Conservation (phyloP, 2,329 filamentous ascomycete genomes). For the Venturia asperata region DNA sequence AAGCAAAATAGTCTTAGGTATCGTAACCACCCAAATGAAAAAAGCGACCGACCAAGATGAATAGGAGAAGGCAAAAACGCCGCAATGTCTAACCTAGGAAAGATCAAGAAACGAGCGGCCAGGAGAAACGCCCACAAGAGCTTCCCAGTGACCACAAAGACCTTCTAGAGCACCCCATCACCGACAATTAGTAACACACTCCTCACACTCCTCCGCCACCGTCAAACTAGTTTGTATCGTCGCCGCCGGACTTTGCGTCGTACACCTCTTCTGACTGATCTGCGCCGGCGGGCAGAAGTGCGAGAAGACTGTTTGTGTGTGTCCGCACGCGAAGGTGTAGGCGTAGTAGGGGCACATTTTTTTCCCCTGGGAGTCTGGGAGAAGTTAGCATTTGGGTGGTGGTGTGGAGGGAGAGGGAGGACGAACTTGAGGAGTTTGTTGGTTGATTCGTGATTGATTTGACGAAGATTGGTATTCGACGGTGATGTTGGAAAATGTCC, state of each 20-base stretch:
- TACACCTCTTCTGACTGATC: conserved; percentile 7
- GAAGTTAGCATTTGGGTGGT: background rate
- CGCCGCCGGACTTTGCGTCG: background rate
- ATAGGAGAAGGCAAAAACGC: no score
- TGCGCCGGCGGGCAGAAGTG: conserved; percentile 4
- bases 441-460: background rate
- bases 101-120: no score
- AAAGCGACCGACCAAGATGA: no score
- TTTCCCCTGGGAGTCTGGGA: background rate
- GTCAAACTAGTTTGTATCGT: background rate
- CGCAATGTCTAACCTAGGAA: no score
- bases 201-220: background rate
- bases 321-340: conserved; percentile 18
- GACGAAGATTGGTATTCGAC: background rate
- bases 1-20: no score
- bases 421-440: background rate
- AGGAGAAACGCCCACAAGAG: no score
- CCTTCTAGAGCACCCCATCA: background rate
- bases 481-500: no score
- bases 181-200: background rate
- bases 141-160: no score
- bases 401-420: background rate
- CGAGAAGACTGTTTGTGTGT: conserved; percentile 15
- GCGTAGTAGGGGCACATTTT: conserved; percentile 17
- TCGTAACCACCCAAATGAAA: no score